These are phyloP conservation scores for Juncus effusus DNA, from an alignment of 176 grass and related monocot genomes.

Conservation along the genomic window DNA sequence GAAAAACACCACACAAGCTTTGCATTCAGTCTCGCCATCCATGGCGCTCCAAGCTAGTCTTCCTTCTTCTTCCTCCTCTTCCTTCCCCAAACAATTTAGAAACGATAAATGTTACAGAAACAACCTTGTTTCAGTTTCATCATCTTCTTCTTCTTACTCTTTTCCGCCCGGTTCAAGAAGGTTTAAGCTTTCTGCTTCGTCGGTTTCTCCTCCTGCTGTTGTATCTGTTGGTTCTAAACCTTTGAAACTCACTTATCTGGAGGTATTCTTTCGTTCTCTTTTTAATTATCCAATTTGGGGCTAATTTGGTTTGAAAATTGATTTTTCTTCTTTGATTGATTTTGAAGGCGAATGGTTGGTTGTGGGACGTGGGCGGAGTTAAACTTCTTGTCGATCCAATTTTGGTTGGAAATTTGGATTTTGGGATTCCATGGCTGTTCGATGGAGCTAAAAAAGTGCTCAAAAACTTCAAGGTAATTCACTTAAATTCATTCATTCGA, in stretches of 20 bases:
- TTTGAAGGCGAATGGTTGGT: conserved; percentile 72
- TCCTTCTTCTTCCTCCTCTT: conserved; percentile 5
- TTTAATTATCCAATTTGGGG: neutral
- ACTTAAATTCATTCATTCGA: no score
- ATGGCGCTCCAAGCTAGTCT: conserved; percentile 23
- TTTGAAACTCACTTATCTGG: conserved; percentile 22
- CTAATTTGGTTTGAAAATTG: neutral
- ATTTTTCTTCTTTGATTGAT: neutral
- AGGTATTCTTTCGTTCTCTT: neutral
- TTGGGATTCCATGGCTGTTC: conserved; percentile 74
- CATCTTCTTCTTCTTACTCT: no score
- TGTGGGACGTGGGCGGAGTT: conserved; percentile 60
- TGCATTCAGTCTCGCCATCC: neutral
- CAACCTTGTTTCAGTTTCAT: no score
- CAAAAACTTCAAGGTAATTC: conserved; percentile 32
- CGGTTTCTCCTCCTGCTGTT: conserved; percentile 1
- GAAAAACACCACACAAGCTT: no score
- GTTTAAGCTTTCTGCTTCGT: neutral
- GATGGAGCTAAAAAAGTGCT: conserved; percentile 70
- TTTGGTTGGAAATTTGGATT: conserved; percentile 83
- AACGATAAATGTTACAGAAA: neutral
- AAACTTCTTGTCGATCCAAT: conserved; percentile 80
- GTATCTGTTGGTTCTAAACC: neutral
- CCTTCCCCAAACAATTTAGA: neutral
- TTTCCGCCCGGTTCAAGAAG: conserved; percentile 6